Evolutionary conservation across 805 yeast species (phyloP).

Genomic region (Monosporozyma yasuniensis): DNA sequence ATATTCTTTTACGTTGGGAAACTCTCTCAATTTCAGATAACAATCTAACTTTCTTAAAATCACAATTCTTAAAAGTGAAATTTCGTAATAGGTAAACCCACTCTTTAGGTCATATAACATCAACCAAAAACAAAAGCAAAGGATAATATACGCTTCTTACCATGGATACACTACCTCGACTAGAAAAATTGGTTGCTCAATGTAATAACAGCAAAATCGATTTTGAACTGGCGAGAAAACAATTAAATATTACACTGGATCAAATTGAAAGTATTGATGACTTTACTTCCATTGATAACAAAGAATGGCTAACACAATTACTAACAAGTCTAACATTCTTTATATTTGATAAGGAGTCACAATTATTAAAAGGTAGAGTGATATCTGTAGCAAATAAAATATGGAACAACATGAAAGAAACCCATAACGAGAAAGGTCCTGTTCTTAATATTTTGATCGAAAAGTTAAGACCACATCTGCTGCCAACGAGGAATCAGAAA

Average conservation of each 20-base stretch:
- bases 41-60: not conserved
- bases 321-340: not conserved
- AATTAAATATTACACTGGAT: not conserved
- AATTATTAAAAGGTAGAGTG: not conserved
- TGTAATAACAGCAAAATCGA: not conserved
- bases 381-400: not conserved
- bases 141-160: not conserved
- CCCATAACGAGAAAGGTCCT: not conserved
- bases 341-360: not conserved
- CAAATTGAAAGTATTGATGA: not conserved
- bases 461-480: slow-evolving; percentile 9
- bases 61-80: not conserved
- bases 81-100: not conserved
- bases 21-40: too few relatives aligned
- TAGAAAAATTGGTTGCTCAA: not conserved
- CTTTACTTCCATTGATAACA: not conserved
- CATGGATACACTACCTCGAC: not conserved
- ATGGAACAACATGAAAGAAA: not conserved
- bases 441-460: slow-evolving; percentile 4
- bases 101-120: too few relatives aligned
- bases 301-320: not conserved
- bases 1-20: too few relatives aligned
- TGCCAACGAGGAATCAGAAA: slow-evolving; percentile 3
- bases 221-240: not conserved
- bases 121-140: not conserved